These are phyloP conservation scores for Arthrobotrys entomopaga DNA, from an alignment of 2,329 filamentous ascomycete species.

Conservation along the genomic window DNA sequence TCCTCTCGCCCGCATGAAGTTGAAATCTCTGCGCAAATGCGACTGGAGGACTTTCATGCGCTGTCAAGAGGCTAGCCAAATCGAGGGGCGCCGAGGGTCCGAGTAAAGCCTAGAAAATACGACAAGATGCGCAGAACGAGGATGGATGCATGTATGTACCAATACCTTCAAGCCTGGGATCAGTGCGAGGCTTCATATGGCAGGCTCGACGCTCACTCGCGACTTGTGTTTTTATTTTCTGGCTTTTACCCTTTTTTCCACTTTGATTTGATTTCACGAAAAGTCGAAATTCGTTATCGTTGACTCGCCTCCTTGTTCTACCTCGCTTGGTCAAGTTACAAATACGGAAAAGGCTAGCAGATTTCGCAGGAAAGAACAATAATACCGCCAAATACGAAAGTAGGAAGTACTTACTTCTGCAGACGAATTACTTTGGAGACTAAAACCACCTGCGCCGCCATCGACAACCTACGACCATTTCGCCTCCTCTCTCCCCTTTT, in stretches of 20 bases:
- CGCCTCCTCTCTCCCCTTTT: slow-evolving; percentile 44
- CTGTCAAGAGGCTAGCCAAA: slow-evolving; percentile 51
- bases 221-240: slow-evolving; percentile 48
- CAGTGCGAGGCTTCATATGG: slow-evolving; percentile 52
- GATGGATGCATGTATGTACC: slow-evolving; percentile 27
- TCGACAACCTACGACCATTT: slow-evolving; percentile 44
- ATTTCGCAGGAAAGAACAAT: slow-evolving; percentile 29
- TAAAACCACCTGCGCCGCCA: slow-evolving; percentile 53
- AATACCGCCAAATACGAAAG: slow-evolving; percentile 3
- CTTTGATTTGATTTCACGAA: slow-evolving; percentile 12
- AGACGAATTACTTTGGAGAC: slow-evolving; percentile 1
- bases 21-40: slow-evolving; percentile 48
- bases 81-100: slow-evolving; percentile 44
- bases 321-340: slow-evolving; percentile 22
- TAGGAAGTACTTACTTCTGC: too few species aligned
- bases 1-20: slow-evolving; percentile 50
- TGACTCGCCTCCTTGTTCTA: slow-evolving; percentile 21
- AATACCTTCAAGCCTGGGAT: slow-evolving; percentile 27
- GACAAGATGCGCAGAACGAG: slow-evolving; percentile 34
- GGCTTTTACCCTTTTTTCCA: slow-evolving; percentile 13
- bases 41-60: slow-evolving; percentile 49
- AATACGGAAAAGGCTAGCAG: slow-evolving; percentile 45
- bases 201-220: slow-evolving; percentile 48
- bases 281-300: slow-evolving; percentile 20
- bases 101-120: slow-evolving; percentile 52